phyloP scores from a whole-genome alignment of 2,329 filamentous ascomycete genomes.

The Curvularia sp. region DNA sequence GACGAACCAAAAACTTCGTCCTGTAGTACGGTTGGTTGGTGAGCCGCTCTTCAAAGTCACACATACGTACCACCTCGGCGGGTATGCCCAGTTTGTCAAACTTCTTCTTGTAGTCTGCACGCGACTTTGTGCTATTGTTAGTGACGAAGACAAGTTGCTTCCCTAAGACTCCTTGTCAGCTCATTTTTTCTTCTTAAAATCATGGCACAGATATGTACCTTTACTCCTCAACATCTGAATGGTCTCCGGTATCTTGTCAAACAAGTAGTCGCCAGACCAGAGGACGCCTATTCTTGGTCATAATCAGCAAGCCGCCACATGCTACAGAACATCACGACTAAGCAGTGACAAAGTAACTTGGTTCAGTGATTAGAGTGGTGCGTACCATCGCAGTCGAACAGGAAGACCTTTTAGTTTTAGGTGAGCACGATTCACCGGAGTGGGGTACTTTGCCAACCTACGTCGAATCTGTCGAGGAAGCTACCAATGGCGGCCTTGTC shows the following conservation, averaged over 20 bases:
- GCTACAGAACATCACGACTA: neutral
- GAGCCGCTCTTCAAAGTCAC: neutral
- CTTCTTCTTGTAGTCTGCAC: conserved; percentile 91
- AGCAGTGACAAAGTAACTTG: neutral
- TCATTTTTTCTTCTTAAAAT: too few relatives aligned
- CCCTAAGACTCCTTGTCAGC: conserved; percentile 58
- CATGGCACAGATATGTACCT: conserved; percentile 61
- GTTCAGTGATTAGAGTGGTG: conserved; percentile 19
- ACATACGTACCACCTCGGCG: conserved; percentile 64
- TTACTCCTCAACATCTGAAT: conserved; percentile 80
- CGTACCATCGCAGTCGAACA: conserved; percentile 96
- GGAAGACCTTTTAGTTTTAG: conserved; percentile 74
- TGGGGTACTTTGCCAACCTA: conserved; percentile 58
- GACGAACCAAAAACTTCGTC: conserved; percentile 97
- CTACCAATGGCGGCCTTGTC: conserved; percentile 77
- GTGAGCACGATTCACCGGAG: conserved; percentile 27
- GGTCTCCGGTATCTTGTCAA: conserved; percentile 84
- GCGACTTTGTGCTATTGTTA: conserved; percentile 98
- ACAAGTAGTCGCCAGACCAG: conserved; percentile 94
- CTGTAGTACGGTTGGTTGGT: conserved; percentile 44
- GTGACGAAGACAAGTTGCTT: conserved; percentile 96
- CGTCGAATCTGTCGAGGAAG: conserved; percentile 92
- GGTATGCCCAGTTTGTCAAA: conserved; percentile 82
- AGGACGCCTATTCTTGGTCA: conserved; percentile 76
- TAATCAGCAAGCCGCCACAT: conserved; percentile 41